Base-by-base conservation (phyloP, 2,329 filamentous ascomycete genomes). In the Fusarium napiforme region DNA sequence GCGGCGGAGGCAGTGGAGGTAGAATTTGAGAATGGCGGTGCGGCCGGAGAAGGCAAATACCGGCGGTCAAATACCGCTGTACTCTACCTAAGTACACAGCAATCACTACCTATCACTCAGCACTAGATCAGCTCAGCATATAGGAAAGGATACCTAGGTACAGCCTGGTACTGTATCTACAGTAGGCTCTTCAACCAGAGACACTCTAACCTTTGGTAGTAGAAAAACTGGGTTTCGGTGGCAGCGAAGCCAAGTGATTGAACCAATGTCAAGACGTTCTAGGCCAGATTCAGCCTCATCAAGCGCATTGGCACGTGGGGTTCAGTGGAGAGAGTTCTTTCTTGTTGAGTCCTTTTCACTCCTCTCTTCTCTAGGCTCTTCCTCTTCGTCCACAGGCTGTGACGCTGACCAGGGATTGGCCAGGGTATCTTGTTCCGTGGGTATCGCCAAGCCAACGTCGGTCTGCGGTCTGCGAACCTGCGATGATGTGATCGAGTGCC, bases 281-380 rank as follows among this genome's bases (percentile, higher is more conserved):
- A 78, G 64, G 57, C 76, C 76, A 72, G 67, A 78, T 78, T 78
- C 76, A 78, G 76, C 75, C 76, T 78, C 76, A 76, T 73, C 67
- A 46, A 71, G 65, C 57, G 65, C 72, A 78, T 76, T 61, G 66
- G 76, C 75, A 75, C 75, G 76, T 78, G 76, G 75, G 70, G 76
- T 77, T 77, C 68, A 59, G 69, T 74, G 69, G 73, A 47, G 67
- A 66, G 69, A 46, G 53, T 64, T 60, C 56, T 47, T 39, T 34
- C 43, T 59, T 68, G 59, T 63, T 68, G 64, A 64, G 62, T 47
- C 52, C 42, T 69, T 53, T 64, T 64, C 47, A 39, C 64, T 47
- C 42, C 43, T 42, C 32, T 59, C 56, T 58, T 36, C 40, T 40
- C 46, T 64, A 40, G 34, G 28, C 50, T 55, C 50, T 55, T 30